Evolutionary conservation across 129 eudicot genomes (phyloP), one percentile per base, ranked within the genome.

Genomic region (Escallonia rubra): DNA sequence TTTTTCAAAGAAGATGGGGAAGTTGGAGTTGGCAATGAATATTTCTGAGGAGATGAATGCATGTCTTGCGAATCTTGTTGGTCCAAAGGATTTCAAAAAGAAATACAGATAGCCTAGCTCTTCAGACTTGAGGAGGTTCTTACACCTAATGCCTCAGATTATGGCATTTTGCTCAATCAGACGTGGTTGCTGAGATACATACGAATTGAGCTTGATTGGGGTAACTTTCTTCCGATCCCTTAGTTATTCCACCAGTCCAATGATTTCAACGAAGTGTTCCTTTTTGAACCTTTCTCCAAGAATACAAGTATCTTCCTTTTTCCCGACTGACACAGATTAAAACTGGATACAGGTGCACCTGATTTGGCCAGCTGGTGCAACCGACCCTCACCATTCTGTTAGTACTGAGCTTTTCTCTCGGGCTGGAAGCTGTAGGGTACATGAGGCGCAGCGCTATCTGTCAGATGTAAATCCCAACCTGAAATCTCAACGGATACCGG

Each of bases 31-130:
- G 57, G 96, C 99, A 41, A 42, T 70, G 34, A 68, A 74, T 43
- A 76, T 89, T 11, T 65, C 63, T 64, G 67, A 75, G 57, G 99
- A 93, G 89, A 89, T 89, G 96, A 82, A 80, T 62, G 74, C 76
- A 47, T 65, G 72, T 51, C 44, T 61, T 59, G 63, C 81, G 8
- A 66, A 76, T 42, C 88, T 83, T 74, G 82, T 82, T 71, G 81
- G 87, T 77, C 87, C 95, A 5, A 81, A 83, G 70, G 88, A 89
- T 68, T 84, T 83, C 70, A 85, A 77, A 77, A 46, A 23, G 57
- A 82, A 77, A 77, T 73, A 67, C 14, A 74, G 83, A 67, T 88
- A 76, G 72, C 71, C 47, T 53, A 50, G 51, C 39, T n/a, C 8
- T 43, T 54, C 8, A 23, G 15, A 2, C 41, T 4, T 2, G 15